These are phyloP conservation scores for Botryosphaeria dothidea DNA, from an alignment of 2,329 filamentous ascomycete genomes.

Conservation along the genomic window DNA sequence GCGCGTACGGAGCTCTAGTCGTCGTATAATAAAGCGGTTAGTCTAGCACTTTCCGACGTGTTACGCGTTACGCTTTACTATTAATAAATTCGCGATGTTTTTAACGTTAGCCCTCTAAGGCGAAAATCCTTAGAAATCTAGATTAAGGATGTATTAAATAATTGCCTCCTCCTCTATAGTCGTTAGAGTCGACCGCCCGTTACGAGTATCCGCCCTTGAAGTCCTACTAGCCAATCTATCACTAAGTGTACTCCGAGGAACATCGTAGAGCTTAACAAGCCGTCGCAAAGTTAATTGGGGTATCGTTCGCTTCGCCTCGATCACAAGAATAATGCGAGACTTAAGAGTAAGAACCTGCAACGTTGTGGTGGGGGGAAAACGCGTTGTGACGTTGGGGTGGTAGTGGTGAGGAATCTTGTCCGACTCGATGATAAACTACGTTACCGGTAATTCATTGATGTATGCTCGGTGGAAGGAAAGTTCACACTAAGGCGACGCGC, in stretches of 20 bases:
- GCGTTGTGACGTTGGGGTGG: too few species aligned
- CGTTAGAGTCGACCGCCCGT: constrained; percentile 16
- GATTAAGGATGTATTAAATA: constrained; percentile 23
- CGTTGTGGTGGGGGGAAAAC: too few species aligned
- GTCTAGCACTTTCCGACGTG: constrained; percentile 23
- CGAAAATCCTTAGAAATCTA: constrained; percentile 20
- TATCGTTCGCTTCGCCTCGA: too few species aligned
- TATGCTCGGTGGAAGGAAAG: too few species aligned
- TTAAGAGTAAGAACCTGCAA: too few species aligned
- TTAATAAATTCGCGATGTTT: constrained; percentile 25
- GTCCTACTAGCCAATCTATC: constrained; percentile 20
- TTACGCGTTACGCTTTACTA: constrained; percentile 9
- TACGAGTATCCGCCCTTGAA: neutral
- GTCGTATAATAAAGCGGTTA: constrained; percentile 22
- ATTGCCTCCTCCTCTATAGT: constrained; percentile 22
- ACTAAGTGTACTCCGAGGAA: constrained; percentile 18
- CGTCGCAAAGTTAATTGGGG: too few species aligned
- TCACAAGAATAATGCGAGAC: too few species aligned
- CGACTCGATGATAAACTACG: too few species aligned
- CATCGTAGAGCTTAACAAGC: constrained; percentile 20
- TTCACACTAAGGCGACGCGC: too few species aligned
- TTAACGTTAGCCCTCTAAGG: constrained; percentile 21
- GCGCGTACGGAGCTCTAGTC: constrained; percentile 17
- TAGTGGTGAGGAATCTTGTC: too few species aligned
- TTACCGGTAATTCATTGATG: too few species aligned